Base-by-base conservation (phyloP, 306 rosid genomes). In the Sesbania bispinosa region DNA sequence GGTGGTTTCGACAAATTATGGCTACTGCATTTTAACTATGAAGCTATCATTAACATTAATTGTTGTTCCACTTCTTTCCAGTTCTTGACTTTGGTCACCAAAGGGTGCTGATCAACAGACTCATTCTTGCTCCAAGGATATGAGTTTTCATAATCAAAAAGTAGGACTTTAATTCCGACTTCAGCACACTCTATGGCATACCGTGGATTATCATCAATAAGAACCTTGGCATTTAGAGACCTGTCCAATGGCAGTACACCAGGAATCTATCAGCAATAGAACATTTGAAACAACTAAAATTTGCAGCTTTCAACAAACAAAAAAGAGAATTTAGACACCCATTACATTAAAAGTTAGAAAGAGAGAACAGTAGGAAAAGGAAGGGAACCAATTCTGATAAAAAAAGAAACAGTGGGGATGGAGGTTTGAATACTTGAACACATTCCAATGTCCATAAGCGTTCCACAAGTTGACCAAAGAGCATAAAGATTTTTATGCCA, bases 31-130 rank as follows among this genome's bases (percentile, higher is more conserved):
- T 59, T 48, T 30, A 23, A 39, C 63, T 82, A 82, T 7, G 82
- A 69, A 48, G 71, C 60, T 60, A 75, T 45, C 84, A 73, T 63
- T 53, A 89, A 75, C 78, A 82, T 60, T 26, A 93, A 67, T 23
- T 88, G 92, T 74, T 87, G 84, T 79, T 93, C 98, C 69, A 88
- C 98, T 20, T 89, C 92, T 64, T 78, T 84, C 98, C 98, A 93
- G 74, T 90, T 88, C 84, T 76, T 85, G 67, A 90, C 98, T 73
- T 64, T 90, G 36, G 97, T 88, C 77, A 93, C 96, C 35, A 90
- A 77, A 36, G 93, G 94, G 58, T 89, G 93, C 50, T 87, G 50
- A 57, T 85, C 76, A 19, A 72, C 76, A 33, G 82, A 67, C 48
- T 78, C 86, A 0, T 23, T 74, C 93, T 93, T 93, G 88, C 84